Evolutionary conservation across 1,284 basidiomycete species (phyloP).

Genomic region (Rhodotorula sp.): DNA sequence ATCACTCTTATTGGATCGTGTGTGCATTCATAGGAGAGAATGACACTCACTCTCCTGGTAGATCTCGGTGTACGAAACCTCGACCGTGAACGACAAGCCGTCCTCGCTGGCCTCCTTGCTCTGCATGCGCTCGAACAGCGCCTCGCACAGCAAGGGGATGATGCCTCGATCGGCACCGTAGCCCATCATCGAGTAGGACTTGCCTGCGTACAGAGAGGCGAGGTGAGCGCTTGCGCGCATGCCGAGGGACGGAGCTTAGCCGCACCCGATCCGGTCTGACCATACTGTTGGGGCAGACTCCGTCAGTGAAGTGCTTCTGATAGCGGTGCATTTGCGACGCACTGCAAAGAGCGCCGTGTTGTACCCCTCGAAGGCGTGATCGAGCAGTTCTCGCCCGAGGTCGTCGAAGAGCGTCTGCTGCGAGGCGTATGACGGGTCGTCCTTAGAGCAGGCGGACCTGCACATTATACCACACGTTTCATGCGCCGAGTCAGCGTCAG

Average conservation of each 20-base stretch:
- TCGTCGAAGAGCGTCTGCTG: slow-evolving; percentile 94
- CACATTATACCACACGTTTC: fast-evolving
- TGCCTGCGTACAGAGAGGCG: slow-evolving; percentile 24
- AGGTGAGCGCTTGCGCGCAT: no score
- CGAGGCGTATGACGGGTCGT: slow-evolving; percentile 84
- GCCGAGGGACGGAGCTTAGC: slow-evolving; percentile 17
- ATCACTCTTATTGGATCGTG: no score
- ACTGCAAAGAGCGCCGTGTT: slow-evolving; percentile 91
- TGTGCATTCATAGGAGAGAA: no score
- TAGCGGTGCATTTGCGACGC: no score
- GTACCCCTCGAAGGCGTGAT: slow-evolving; percentile 94
- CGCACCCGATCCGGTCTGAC: slow-evolving; percentile 48
- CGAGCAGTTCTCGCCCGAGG: slow-evolving; percentile 87
- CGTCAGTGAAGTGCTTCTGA: no score
- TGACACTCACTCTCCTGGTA: slow-evolving; percentile 84
- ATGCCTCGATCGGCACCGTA: slow-evolving; percentile 97
- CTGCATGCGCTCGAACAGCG: slow-evolving; percentile 79
- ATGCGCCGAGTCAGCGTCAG: not conserved
- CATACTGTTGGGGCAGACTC: slow-evolving; percentile 20
- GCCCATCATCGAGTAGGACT: slow-evolving; percentile 81
- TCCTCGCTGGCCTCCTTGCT: slow-evolving; percentile 42
- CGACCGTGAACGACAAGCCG: slow-evolving; percentile 30
- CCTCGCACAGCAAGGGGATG: slow-evolving; percentile 91
- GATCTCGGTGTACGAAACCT: slow-evolving; percentile 98
- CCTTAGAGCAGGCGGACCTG: slow-evolving; percentile 81